Evolutionary conservation across 176 grass and related monocot species (phyloP).

Genomic region (Lolium perenne): DNA sequence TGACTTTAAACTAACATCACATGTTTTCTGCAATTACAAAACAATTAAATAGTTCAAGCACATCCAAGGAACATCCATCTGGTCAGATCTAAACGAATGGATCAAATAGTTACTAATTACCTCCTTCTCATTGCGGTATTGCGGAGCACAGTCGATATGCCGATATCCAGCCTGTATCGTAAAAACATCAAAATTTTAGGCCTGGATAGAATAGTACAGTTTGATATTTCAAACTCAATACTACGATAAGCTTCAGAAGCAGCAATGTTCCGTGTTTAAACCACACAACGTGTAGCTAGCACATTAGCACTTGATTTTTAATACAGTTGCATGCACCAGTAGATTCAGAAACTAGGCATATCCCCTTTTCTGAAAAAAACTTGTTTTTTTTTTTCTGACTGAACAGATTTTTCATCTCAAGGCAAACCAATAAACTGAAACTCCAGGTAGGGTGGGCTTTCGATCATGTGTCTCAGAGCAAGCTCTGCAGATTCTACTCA

Average conservation of each 20-base stretch:
- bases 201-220: neutral
- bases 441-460: neutral
- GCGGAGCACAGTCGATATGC: slow-evolving; percentile 74
- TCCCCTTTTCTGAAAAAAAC: no score
- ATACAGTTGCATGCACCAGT: no score
- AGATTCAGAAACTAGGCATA: neutral
- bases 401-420: neutral
- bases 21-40: neutral
- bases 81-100: neutral
- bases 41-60: neutral
- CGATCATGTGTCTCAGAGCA: neutral
- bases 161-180: slow-evolving; percentile 66
- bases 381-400: neutral
- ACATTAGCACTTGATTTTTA: neutral
- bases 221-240: neutral
- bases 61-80: neutral
- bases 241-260: neutral
- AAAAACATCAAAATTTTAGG: slow-evolving; percentile 6
- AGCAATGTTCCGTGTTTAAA: neutral
- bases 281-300: neutral
- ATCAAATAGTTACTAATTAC: slow-evolving; percentile 37
- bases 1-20: neutral
- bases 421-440: neutral
- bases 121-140: slow-evolving; percentile 72
- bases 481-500: neutral